These are phyloP conservation scores for Colletotrichum australisinense DNA, from an alignment of 2,329 filamentous ascomycete species.

Conservation along the genomic window DNA sequence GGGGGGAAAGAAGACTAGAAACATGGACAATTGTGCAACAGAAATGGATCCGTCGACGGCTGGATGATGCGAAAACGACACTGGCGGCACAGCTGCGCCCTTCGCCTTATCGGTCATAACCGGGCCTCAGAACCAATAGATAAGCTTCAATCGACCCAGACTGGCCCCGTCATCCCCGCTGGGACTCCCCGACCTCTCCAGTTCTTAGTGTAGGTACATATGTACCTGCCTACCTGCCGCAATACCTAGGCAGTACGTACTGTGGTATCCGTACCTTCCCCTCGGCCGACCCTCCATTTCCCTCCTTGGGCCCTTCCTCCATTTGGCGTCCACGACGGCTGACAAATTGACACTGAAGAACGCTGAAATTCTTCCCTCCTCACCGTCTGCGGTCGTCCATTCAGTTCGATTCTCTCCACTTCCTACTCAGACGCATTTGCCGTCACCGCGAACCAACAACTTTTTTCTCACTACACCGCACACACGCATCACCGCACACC, in stretches of 20 bases:
- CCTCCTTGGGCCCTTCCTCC: background rate
- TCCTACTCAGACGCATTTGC: slow-evolving; percentile 21
- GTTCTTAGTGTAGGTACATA: no score
- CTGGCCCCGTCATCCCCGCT: background rate
- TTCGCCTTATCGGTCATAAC: slow-evolving; percentile 11
- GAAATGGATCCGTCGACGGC: slow-evolving; percentile 11
- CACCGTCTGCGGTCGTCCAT: slow-evolving; percentile 30
- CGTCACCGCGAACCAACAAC: slow-evolving; percentile 17
- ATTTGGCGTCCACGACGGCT: slow-evolving; percentile 26
- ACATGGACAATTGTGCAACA: background rate
- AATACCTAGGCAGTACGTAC: no score
- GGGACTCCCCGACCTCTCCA: slow-evolving; percentile 1
- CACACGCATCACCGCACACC: slow-evolving; percentile 21
- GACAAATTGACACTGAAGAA: slow-evolving; percentile 35
- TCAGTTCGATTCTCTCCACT: slow-evolving; percentile 34
- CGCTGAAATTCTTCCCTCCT: slow-evolving; percentile 36
- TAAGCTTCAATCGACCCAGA: slow-evolving; percentile 2
- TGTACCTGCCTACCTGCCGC: no score
- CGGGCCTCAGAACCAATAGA: slow-evolving; percentile 14
- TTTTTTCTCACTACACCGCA: slow-evolving; percentile 2
- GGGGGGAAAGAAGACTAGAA: background rate
- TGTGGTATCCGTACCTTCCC: background rate
- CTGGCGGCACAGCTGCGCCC: background rate
- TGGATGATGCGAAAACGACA: slow-evolving; percentile 28
- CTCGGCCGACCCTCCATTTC: slow-evolving; percentile 30